Percentiles rank a stretch among this genome's conserved stretches.
Conservation (phyloP, 2,329 filamentous ascomycete genomes). For the Penicillium sp. region DNA sequence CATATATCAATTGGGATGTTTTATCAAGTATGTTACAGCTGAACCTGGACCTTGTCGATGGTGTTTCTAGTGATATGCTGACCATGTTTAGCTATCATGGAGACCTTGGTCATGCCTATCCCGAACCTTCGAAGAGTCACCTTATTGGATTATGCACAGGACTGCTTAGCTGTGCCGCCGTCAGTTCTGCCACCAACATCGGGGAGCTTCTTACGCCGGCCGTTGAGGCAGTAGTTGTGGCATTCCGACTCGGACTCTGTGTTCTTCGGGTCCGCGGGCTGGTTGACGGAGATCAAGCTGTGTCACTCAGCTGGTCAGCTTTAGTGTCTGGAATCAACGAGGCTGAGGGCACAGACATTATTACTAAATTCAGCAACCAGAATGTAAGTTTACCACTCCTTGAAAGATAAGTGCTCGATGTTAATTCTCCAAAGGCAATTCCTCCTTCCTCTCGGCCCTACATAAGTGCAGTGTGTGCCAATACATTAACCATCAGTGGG, state of each 20-base stretch:
- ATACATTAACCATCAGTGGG: conserved; percentile 64
- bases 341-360: conserved; percentile 32
- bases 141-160: conserved; percentile 52
- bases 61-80: conserved; percentile 9
- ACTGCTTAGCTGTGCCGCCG: conserved; percentile 46
- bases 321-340: conserved; percentile 46
- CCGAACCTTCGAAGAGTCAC: conserved; percentile 40
- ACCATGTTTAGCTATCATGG: conserved; percentile 44
- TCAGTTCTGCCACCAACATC: conserved; percentile 46
- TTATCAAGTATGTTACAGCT: conserved; percentile 46
- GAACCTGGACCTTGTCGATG: background rate
- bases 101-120: conserved; percentile 48
- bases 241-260: conserved; percentile 51
- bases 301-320: conserved; percentile 46
- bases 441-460: conserved; percentile 59
- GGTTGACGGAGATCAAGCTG: conserved; percentile 36
- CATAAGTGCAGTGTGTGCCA: conserved; percentile 63
- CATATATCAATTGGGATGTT: conserved; percentile 50
- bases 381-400: conserved; percentile 29
- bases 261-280: conserved; percentile 44
- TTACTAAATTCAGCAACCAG: conserved; percentile 29
- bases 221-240: conserved; percentile 48
- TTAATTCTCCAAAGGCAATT: conserved; percentile 41
- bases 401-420: conserved; percentile 4
- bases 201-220: conserved; percentile 49